Percentiles rank a stretch among this genome's conserved stretches.
These are phyloP conservation scores for Aschersonia sp. DNA, from an alignment of 2,329 filamentous ascomycete species.

Conservation along the genomic window DNA sequence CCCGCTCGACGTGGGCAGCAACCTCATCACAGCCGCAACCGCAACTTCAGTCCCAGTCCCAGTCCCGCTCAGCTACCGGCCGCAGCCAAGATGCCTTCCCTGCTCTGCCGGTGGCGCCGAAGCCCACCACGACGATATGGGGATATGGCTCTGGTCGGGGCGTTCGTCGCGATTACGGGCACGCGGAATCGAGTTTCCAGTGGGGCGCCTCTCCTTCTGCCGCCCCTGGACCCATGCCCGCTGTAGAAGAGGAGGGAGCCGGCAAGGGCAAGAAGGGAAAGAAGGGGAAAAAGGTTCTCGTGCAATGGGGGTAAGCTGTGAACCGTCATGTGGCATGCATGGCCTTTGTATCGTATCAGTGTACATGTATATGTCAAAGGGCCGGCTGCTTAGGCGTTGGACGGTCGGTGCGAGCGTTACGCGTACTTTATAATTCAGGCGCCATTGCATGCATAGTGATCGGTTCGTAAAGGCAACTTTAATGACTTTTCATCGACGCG, in stretches of 20 bases:
- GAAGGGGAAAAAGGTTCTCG: constrained; percentile 47
- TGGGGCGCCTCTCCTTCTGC: constrained; percentile 26
- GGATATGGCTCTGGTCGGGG: constrained; percentile 39
- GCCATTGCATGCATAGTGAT: no score
- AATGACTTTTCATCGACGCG: background rate
- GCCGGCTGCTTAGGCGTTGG: no score
- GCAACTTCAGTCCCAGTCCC: background rate
- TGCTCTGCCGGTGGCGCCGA: constrained; percentile 65
- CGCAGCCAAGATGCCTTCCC: constrained; percentile 56
- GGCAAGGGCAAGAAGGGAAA: constrained; percentile 39
- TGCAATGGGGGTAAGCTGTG: constrained; percentile 38
- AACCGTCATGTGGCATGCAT: background rate
- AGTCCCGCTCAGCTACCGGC: constrained; percentile 11
- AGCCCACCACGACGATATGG: constrained; percentile 46
- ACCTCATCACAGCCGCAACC: constrained; percentile 21
- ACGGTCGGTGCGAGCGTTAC: no score
- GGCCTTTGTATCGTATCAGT: no score
- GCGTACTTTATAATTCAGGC: no score
- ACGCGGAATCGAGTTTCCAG: constrained; percentile 34
- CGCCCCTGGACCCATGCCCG: constrained; percentile 9
- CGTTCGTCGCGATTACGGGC: constrained; percentile 38
- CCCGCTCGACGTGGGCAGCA: constrained; percentile 13
- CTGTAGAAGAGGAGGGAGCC: constrained; percentile 14
- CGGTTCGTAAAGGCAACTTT: background rate
- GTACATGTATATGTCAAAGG: no score